These are phyloP conservation scores for Coemansia sp. DNA, from an alignment of 192 early-diverging fungal species.

Conservation along the genomic window DNA sequence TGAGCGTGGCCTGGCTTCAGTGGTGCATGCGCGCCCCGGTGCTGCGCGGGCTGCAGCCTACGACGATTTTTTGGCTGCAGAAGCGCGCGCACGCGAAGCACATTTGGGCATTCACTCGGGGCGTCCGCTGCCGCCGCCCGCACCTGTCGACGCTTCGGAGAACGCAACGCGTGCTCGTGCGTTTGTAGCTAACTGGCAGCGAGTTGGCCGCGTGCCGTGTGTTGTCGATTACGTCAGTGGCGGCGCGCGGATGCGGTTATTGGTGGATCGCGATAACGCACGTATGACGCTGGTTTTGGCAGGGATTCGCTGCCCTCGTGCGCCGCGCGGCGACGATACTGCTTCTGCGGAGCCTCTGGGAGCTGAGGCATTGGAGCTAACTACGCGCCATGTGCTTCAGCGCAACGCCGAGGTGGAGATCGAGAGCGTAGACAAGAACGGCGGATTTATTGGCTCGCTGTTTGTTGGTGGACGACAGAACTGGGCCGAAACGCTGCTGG, in stretches of 20 bases:
- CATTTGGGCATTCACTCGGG: slow-evolving; percentile 79
- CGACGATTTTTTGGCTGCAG: slow-evolving; percentile 81
- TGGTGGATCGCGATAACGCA: slow-evolving; percentile 81
- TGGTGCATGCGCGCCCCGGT: slow-evolving; percentile 80
- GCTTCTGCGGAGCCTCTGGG: slow-evolving; percentile 83
- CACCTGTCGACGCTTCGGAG: slow-evolving; percentile 82
- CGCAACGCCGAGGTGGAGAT: slow-evolving; percentile 90
- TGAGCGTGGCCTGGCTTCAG: slow-evolving; percentile 68
- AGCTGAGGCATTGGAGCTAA: slow-evolving; percentile 74
- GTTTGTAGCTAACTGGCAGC: slow-evolving; percentile 82
- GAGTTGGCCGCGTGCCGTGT: slow-evolving; percentile 70
- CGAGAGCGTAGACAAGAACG: slow-evolving; percentile 86
- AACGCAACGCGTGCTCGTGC: slow-evolving; percentile 77
- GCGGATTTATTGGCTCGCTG: slow-evolving; percentile 89
- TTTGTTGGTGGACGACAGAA: slow-evolving; percentile 68
- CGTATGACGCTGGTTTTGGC: slow-evolving; percentile 82
- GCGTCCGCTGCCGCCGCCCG: slow-evolving; percentile 74
- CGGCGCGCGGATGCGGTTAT: slow-evolving; percentile 80
- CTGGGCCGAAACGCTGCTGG: slow-evolving; percentile 71
- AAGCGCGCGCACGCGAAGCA: slow-evolving; percentile 66
- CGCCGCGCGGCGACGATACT: slow-evolving; percentile 65
- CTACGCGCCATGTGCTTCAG: slow-evolving; percentile 69
- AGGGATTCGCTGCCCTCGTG: slow-evolving; percentile 82
- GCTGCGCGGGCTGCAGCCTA: slow-evolving; percentile 84
- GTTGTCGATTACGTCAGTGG: slow-evolving; percentile 85